Percentiles rank a stretch among this genome's conserved stretches.
Evolutionary conservation across 2,329 filamentous ascomycete species (phyloP).

Genomic region (Penicillium sp.): DNA sequence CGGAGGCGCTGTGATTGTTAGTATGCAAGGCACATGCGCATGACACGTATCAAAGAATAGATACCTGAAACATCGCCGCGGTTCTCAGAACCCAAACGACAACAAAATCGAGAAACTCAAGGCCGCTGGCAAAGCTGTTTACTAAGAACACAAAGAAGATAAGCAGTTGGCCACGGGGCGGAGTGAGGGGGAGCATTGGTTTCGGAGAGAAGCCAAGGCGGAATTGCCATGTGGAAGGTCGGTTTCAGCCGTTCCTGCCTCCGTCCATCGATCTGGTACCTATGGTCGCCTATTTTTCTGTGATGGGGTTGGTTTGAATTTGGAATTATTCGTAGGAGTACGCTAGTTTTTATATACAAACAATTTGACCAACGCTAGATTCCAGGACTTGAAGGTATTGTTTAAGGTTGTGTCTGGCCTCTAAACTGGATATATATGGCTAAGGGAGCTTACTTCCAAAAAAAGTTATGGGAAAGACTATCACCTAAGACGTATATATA

Average conservation of each 20-base stretch:
- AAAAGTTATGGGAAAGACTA: too few relatives aligned
- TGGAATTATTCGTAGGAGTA: too few relatives aligned
- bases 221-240: conserved; percentile 12
- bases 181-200: conserved; percentile 21
- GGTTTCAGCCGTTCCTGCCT: neutral
- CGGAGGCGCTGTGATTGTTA: conserved; percentile 64
- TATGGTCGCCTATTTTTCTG: too few relatives aligned
- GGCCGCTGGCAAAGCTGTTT: conserved; percentile 4
- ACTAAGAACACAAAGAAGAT: conserved; percentile 7
- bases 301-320: too few relatives aligned
- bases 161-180: conserved; percentile 11
- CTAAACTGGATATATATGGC: too few relatives aligned
- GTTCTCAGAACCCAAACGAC: conserved; percentile 20
- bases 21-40: conserved; percentile 4
- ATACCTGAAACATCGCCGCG: conserved; percentile 30
- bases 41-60: conserved; percentile 6
- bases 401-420: too few relatives aligned
- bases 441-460: too few relatives aligned
- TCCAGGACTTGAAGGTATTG: too few relatives aligned
- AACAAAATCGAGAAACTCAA: conserved; percentile 14
- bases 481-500: too few relatives aligned
- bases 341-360: too few relatives aligned
- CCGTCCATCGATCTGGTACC: too few relatives aligned
- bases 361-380: too few relatives aligned
- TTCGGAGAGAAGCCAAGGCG: conserved; percentile 7